Conservation (phyloP, 768 basidiomycete species). For the Nevesoporus exiguus region DNA sequence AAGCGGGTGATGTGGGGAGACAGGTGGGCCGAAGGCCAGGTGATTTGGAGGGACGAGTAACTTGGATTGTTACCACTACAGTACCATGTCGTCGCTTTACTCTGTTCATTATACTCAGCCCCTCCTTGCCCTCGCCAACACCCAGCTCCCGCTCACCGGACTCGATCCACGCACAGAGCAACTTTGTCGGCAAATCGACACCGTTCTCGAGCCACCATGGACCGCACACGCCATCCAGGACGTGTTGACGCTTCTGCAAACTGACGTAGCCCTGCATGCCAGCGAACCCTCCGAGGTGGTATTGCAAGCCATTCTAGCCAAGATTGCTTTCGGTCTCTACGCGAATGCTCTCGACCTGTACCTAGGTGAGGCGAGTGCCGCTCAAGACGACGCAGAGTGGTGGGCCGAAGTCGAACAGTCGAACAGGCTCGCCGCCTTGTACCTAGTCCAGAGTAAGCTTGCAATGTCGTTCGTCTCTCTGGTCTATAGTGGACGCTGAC, state of each 20-base stretch:
- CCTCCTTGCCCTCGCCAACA: conserved; percentile 18
- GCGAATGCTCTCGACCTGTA: conserved; percentile 61
- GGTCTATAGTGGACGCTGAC: conserved; percentile 4
- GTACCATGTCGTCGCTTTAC: conserved; percentile 20
- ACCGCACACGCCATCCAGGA: conserved; percentile 14
- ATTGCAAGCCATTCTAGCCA: conserved; percentile 41
- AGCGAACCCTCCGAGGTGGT: conserved; percentile 2
- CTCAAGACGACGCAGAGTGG: conserved; percentile 80
- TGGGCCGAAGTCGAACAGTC: conserved; percentile 76
- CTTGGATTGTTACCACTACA: conserved; percentile 10
- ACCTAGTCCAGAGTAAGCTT: conserved; percentile 75
- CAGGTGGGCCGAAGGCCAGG: conserved; percentile 80
- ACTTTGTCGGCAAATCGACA: conserved; percentile 15
- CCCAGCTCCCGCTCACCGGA: conserved; percentile 5
- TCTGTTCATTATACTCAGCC: conserved; percentile 28
- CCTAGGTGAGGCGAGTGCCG: conserved; percentile 61
- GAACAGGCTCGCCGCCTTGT: conserved; percentile 49
- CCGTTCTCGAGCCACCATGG: conserved; percentile 22
- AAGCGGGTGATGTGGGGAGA: conserved; percentile 90
- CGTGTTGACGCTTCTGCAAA: conserved; percentile 17
- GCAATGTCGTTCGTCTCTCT: neutral
- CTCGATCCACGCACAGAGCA: conserved; percentile 10
- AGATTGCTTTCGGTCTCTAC: conserved; percentile 57
- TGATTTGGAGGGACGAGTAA: conserved; percentile 74
- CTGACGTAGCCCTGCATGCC: neutral